Percentiles rank a stretch among this genome's conserved stretches.
Evolutionary conservation across 768 basidiomycete genomes (phyloP).

Genomic region (Termitomyces sp.): DNA sequence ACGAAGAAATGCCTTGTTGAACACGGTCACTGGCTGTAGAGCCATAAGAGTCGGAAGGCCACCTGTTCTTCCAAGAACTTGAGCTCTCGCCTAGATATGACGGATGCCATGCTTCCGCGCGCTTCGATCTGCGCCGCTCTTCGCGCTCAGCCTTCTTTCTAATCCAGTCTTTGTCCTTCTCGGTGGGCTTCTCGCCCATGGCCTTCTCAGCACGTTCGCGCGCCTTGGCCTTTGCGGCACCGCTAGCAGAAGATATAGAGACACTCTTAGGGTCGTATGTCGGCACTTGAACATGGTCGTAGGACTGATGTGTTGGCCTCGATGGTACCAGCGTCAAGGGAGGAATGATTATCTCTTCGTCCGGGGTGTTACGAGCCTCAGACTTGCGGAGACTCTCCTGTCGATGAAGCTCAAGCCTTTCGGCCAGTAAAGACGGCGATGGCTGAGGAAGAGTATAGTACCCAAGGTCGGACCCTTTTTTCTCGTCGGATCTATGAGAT

Average conservation of each 20-base stretch:
- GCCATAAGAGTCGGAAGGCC: not conserved
- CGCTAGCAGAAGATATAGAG: constrained; percentile 39
- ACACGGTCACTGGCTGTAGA: not conserved
- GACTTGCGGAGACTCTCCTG: not conserved
- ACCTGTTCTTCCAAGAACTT: constrained; percentile 1
- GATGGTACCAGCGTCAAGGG: constrained; percentile 2
- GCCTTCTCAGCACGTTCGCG: constrained; percentile 23
- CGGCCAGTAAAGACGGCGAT: constrained; percentile 9
- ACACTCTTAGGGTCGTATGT: not conserved
- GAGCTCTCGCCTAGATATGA: not conserved
- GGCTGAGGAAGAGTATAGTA: constrained; percentile 15
- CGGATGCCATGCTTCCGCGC: not conserved
- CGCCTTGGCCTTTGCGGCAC: constrained; percentile 40
- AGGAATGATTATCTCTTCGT: not conserved
- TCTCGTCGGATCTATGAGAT: constrained; percentile 9
- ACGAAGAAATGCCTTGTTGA: constrained; percentile 3
- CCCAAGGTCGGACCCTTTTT: not conserved
- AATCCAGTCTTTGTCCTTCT: constrained; percentile 5
- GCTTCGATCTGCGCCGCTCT: not conserved
- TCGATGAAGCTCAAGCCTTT: constrained; percentile 6
- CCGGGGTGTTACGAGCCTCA: not conserved
- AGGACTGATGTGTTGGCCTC: constrained; percentile 4
- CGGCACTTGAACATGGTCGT: constrained; percentile 14
- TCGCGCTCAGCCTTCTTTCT: constrained; percentile 2
- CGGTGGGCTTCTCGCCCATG: constrained; percentile 9